Base-by-base conservation (phyloP, 192 early-diverging fungal species). In the Coemansia sp. region DNA sequence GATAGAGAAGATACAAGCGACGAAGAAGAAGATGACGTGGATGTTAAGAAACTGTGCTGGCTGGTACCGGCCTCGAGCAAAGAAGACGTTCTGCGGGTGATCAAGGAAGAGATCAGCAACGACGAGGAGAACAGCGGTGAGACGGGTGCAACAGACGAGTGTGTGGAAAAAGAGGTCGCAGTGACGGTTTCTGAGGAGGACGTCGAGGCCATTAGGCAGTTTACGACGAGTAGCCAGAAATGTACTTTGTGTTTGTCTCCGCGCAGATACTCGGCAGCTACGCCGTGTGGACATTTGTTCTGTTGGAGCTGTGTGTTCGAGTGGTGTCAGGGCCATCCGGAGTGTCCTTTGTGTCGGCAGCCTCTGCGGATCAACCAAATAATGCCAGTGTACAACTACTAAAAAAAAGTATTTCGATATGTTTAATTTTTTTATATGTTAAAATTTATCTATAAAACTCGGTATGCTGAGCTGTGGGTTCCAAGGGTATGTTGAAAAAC, bases 321-420 rank as follows among this genome's bases (percentile, higher is more conserved):
- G 73, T 97, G 97, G 95, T 93, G 92, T 66, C 87, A 91, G 55
- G 92, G 88, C 64, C 97, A 95, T 86, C 83, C 91, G 4, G 97
- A 98, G 74, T 98, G 97, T 61, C 95, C 97, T 34, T 80, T 98
- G 2, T 98, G 97, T 57, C 89, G 97, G 36, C 95, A 96, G 70
- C 75, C 86, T 8, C 81, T 94, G 4, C 85, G 87, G 54, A 61
- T 87, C n/a, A 89, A 91, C 33, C 90, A 91, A 34, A 84, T 96
- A 35, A 73, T 94, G 61, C 87, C 91, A 4, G 84, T 96, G 37
- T 87, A 88, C 72, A 94, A 95, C 72, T 92, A 88, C 66, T 89
- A 72, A 33, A 12, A 37, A 4, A 51, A 36, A 43, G 12, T 64
- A n/a, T 35, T 51, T 67, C 39, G 8, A 1, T 48, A 39, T 55